Conservation (phyloP, 2,329 filamentous ascomycete genomes). For the Paracorniculantispora psalliotae region DNA sequence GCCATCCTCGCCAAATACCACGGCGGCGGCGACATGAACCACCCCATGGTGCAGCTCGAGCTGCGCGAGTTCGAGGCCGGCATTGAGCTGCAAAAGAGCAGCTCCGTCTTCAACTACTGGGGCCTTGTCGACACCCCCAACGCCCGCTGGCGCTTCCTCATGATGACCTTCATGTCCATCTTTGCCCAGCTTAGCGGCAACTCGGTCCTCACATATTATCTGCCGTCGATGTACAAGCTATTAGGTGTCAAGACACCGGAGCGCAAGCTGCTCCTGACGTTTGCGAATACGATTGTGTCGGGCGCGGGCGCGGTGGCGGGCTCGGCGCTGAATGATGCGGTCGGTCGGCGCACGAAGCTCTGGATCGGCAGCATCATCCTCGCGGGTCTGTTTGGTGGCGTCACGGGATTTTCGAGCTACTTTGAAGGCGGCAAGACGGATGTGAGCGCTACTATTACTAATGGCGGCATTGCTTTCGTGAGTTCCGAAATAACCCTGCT, state of each 20-base stretch:
- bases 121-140: slow-evolving; percentile 45
- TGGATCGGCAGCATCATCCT: slow-evolving; percentile 46
- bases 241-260: slow-evolving; percentile 50
- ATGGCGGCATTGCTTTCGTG: slow-evolving; percentile 43
- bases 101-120: slow-evolving; percentile 49
- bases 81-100: slow-evolving; percentile 36
- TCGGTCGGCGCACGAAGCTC: slow-evolving; percentile 37
- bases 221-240: slow-evolving; percentile 46
- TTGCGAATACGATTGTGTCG: slow-evolving; percentile 43
- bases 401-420: slow-evolving; percentile 42
- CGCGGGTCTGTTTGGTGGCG: slow-evolving; percentile 41
- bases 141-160: slow-evolving; percentile 45
- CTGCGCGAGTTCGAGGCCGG: slow-evolving; percentile 34
- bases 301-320: slow-evolving; percentile 35
- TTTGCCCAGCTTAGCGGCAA: slow-evolving; percentile 52
- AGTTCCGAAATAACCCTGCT: slow-evolving; percentile 8
- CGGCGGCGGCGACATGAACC: slow-evolving; percentile 26
- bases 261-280: slow-evolving; percentile 41
- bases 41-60: slow-evolving; percentile 35
- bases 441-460: slow-evolving; percentile 31
- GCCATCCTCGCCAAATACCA: slow-evolving; percentile 32
- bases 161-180: slow-evolving; percentile 46
- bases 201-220: slow-evolving; percentile 47
- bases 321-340: slow-evolving; percentile 26
- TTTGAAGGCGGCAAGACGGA: slow-evolving; percentile 29